A percentile compares a stretch with the other conserved stretches of the same genome.
Conservation (phyloP, 1,284 basidiomycete genomes). For the Salmacisia buchloeana region DNA sequence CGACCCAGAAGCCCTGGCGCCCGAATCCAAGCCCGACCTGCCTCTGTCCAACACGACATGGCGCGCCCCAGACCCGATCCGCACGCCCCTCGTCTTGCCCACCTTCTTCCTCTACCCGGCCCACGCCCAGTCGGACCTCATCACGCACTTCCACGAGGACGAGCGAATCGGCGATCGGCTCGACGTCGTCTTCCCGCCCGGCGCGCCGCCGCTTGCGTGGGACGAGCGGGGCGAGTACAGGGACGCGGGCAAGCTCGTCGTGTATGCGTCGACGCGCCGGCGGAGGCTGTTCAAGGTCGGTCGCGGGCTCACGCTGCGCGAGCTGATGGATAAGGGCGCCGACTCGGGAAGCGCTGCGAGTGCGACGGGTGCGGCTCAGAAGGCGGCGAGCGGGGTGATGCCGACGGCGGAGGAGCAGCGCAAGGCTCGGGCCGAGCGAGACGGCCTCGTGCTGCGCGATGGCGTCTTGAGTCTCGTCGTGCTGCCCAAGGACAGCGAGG, state of each 20-base stretch:
- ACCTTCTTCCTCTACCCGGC: conserved; percentile 90
- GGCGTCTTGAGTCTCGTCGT: conserved; percentile 81
- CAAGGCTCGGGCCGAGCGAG: conserved; percentile 59
- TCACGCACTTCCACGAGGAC: conserved; percentile 77
- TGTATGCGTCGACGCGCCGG: conserved; percentile 75
- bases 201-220: conserved; percentile 63
- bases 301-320: conserved; percentile 73
- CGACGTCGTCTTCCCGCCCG: conserved; percentile 70
- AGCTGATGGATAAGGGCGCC: conserved; percentile 59
- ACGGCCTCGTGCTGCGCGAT: conserved; percentile 79
- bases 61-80: conserved; percentile 38
- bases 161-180: conserved; percentile 76
- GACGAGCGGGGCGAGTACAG: conserved; percentile 72
- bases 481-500: conserved; percentile 72
- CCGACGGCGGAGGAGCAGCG: conserved; percentile 13
- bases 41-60: conserved; percentile 31
- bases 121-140: conserved; percentile 78
- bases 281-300: conserved; percentile 81
- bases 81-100: conserved; percentile 71
- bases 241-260: conserved; percentile 61
- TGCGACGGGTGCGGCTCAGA: conserved; percentile 49
- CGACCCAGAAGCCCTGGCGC: conserved; percentile 51
- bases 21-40: conserved; percentile 24
- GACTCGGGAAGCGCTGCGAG: conserved; percentile 56
- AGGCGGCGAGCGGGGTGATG: conserved; percentile 53